phyloP scores from a whole-genome alignment of 2,329 filamentous ascomycete species.

The Trichoderma sp. region DNA sequence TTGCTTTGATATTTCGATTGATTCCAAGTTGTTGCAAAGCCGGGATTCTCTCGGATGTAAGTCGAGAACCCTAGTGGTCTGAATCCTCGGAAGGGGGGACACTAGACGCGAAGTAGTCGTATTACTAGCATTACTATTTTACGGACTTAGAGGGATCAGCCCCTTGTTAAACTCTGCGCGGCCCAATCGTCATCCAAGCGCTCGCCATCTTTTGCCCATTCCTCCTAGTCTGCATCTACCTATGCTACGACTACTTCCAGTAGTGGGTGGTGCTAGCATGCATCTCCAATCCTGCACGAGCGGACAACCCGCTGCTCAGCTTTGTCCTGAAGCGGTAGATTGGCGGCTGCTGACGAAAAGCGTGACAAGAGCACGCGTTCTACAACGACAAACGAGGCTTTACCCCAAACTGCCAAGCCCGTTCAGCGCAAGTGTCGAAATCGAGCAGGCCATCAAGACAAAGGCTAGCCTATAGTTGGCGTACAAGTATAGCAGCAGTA shows the following conservation, averaged over 20 bases:
- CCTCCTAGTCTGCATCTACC: neutral
- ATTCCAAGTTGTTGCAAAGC: neutral
- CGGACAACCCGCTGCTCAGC: neutral
- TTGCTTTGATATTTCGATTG: neutral
- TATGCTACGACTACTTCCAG: neutral
- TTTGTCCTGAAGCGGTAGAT: slow-evolving; percentile 6
- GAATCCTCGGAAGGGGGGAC: neutral
- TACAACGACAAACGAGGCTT: neutral
- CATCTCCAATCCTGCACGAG: neutral
- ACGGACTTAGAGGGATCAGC: neutral
- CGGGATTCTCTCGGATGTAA: neutral
- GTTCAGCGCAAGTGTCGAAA: neutral
- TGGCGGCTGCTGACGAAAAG: slow-evolving; percentile 12
- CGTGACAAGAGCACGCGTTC: slow-evolving; percentile 18
- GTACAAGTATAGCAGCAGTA: neutral
- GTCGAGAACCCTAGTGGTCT: neutral
- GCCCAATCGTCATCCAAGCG: neutral
- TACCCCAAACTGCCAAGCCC: neutral
- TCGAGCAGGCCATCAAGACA: neutral
- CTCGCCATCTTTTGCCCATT: neutral
- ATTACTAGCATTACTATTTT: neutral
- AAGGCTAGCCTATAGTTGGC: neutral
- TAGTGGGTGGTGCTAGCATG: neutral
- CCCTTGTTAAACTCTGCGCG: neutral
- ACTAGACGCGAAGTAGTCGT: neutral